phyloP scores from a whole-genome alignment of 768 basidiomycete species.

The Leccinum variicolor region DNA sequence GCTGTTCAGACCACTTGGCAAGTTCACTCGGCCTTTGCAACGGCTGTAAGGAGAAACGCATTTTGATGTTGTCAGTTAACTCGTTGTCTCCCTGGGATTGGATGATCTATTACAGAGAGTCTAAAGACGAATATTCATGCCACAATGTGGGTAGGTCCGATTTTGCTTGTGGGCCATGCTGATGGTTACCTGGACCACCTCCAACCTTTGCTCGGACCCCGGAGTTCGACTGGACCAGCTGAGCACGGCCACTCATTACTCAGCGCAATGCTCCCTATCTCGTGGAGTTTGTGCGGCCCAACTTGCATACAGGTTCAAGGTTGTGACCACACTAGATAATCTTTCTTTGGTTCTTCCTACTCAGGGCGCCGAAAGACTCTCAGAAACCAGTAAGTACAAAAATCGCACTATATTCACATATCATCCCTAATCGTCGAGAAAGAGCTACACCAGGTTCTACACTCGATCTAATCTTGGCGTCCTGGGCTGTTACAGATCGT shows the following conservation, averaged over 20 bases:
- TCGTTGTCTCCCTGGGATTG: neutral
- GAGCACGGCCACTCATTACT: neutral
- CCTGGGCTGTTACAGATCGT: neutral
- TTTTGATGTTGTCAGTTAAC: neutral
- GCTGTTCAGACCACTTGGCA: neutral
- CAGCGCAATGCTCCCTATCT: neutral
- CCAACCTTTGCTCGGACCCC: neutral
- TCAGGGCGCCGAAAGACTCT: neutral
- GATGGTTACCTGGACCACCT: neutral
- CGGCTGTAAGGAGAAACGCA: neutral
- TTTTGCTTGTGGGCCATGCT: neutral
- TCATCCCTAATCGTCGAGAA: neutral
- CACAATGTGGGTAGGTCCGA: neutral
- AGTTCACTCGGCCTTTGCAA: neutral
- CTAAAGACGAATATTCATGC: neutral
- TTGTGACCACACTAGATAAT: neutral
- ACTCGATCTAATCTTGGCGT: neutral
- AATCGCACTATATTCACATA: neutral
- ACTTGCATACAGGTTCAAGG: neutral
- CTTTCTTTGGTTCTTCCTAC: neutral
- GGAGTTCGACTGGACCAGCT: neutral
- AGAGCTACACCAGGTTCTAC: neutral
- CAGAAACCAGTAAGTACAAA: neutral
- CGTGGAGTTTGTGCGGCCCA: conserved; percentile 28
- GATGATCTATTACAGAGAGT: conserved; percentile 1